Percentiles rank a stretch among this genome's conserved stretches.
These are phyloP conservation scores for Coemansia sp. DNA, from an alignment of 192 early-diverging fungal species.

Conservation along the genomic window DNA sequence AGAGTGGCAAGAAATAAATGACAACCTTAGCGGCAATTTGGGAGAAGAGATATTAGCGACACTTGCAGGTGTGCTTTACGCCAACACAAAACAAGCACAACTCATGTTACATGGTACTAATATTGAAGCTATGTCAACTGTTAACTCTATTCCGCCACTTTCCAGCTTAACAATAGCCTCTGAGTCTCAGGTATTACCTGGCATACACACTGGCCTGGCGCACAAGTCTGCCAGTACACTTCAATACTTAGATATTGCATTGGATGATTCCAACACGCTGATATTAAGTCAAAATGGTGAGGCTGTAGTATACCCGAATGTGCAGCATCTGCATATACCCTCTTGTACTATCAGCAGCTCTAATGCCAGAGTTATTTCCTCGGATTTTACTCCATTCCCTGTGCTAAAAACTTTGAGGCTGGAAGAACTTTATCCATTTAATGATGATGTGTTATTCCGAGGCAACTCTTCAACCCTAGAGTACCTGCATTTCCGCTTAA, in stretches of 20 bases:
- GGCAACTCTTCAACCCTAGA: too few species aligned
- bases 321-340: not conserved
- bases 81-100: not conserved
- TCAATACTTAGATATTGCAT: not conserved
- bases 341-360: too few species aligned
- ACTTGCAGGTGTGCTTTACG: not conserved
- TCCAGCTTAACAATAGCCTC: not conserved
- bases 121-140: not conserved
- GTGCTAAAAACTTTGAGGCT: not conserved
- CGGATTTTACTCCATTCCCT: not conserved
- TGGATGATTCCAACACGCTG: not conserved
- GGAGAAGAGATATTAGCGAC: not conserved
- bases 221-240: not conserved
- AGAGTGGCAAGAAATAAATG: too few species aligned
- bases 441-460: constrained; percentile 4
- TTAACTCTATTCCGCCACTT: not conserved
- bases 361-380: not conserved
- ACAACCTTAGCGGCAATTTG: not conserved
- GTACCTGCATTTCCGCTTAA: not conserved
- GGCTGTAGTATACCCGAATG: not conserved
- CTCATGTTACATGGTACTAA: not conserved
- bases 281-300: not conserved
- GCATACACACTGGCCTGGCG: not conserved
- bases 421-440: not conserved
- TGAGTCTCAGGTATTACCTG: not conserved